Percentiles rank a stretch among this genome's conserved stretches.
Evolutionary conservation across 257 asterid genomes (phyloP).

Genomic region (Solanum commersonii): DNA sequence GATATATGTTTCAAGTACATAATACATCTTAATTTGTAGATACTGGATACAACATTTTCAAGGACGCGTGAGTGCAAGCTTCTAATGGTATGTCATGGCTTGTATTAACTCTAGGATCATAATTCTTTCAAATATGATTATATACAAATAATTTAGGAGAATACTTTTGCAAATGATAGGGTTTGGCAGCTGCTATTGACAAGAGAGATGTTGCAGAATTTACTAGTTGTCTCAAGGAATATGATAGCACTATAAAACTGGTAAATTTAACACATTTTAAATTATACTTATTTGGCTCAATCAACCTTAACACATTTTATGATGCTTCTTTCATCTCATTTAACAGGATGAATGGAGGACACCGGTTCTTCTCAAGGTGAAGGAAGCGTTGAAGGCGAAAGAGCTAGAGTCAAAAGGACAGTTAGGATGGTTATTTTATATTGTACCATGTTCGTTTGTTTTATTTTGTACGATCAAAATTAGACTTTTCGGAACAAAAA

Average conservation of each 20-base stretch:
- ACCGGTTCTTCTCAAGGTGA: slow-evolving; percentile 74
- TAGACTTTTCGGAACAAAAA: background rate
- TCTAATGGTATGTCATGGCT: slow-evolving; percentile 41
- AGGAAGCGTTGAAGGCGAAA: slow-evolving; percentile 79
- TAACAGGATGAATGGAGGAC: slow-evolving; percentile 80
- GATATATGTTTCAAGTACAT: background rate
- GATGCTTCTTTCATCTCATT: background rate
- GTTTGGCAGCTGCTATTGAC: slow-evolving; percentile 58
- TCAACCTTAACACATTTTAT: background rate
- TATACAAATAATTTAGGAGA: too few relatives aligned
- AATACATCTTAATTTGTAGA: slow-evolving; percentile 30
- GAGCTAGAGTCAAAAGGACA: slow-evolving; percentile 31
- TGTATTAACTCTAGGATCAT: background rate
- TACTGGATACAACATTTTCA: slow-evolving; percentile 88
- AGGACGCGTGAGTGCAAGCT: slow-evolving; percentile 81
- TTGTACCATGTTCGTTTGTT: background rate
- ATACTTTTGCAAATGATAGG: background rate
- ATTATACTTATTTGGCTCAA: background rate
- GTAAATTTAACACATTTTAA: slow-evolving; percentile 22
- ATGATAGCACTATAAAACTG: slow-evolving; percentile 82
- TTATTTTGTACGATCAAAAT: background rate
- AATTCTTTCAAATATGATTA: too few relatives aligned
- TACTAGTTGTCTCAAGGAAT: slow-evolving; percentile 82
- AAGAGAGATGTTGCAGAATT: slow-evolving; percentile 87
- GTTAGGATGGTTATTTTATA: background rate